A percentile compares a stretch with the other conserved stretches of the same genome.
Evolutionary conservation across 2,329 filamentous ascomycete genomes (phyloP).

Genomic region (Colletotrichum melonis): DNA sequence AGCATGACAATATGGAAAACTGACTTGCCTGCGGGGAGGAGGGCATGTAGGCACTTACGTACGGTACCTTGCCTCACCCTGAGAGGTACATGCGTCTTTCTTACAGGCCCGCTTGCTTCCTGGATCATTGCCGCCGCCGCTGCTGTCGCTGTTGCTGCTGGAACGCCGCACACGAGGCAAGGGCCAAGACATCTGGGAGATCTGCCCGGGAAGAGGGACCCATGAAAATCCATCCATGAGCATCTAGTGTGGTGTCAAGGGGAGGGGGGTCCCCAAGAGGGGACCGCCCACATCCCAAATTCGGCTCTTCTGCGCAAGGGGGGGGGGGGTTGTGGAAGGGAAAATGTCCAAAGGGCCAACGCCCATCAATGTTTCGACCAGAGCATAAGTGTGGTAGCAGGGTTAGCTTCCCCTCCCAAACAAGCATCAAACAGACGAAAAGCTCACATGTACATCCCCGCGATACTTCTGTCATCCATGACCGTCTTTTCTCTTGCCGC

Average conservation of each 20-base stretch:
- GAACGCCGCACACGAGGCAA: conserved; percentile 16
- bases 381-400: conserved; percentile 49
- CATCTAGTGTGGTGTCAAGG: conserved; percentile 17
- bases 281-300: conserved; percentile 33
- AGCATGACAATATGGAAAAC: neutral
- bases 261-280: conserved; percentile 18
- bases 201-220: conserved; percentile 34
- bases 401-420: conserved; percentile 47
- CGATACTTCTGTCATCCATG: neutral
- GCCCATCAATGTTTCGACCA: conserved; percentile 49
- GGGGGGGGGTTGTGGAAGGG: conserved; percentile 4
- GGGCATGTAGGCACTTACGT: neutral
- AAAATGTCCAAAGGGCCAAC: conserved; percentile 26
- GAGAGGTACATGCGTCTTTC: neutral
- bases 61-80: conserved; percentile 8
- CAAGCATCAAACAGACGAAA: conserved; percentile 57
- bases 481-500: neutral
- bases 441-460: conserved; percentile 15
- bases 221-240: conserved; percentile 15
- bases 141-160: conserved; percentile 10
- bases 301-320: conserved; percentile 27
- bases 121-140: neutral
- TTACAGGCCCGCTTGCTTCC: conserved; percentile 12
- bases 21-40: conserved; percentile 7
- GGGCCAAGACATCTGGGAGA: conserved; percentile 35